These are phyloP conservation scores for Fusarium robinianum DNA, from an alignment of 2,329 filamentous ascomycete genomes.

Conservation along the genomic window DNA sequence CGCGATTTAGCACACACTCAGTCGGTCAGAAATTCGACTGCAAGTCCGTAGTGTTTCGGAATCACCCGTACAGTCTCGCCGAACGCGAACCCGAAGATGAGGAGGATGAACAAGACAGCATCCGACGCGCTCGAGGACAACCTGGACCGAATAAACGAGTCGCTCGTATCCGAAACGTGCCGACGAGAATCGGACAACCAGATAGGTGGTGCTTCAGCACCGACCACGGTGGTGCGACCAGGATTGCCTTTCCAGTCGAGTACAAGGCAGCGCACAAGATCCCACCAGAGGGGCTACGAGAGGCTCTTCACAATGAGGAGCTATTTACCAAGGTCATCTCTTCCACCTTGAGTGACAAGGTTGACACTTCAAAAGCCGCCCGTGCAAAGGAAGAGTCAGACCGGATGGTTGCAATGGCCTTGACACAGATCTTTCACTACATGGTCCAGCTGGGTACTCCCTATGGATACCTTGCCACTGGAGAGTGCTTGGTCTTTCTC, in stretches of 20 bases:
- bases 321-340: slow-evolving; percentile 1
- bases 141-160: neutral
- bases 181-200: neutral
- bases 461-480: too few relatives aligned
- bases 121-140: too few relatives aligned
- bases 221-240: neutral
- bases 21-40: too few relatives aligned
- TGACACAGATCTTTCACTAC: neutral
- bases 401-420: neutral
- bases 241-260: slow-evolving; percentile 1
- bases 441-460: too few relatives aligned
- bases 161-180: neutral
- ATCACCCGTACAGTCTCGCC: too few relatives aligned
- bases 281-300: neutral
- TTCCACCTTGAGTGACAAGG: neutral
- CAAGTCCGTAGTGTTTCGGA: too few relatives aligned
- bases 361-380: too few relatives aligned
- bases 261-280: slow-evolving; percentile 6
- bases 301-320: neutral
- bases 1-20: too few relatives aligned
- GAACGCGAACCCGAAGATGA: too few relatives aligned
- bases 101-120: too few relatives aligned
- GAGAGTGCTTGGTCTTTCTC: too few relatives aligned
- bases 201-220: neutral
- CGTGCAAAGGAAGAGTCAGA: neutral